Base-by-base conservation (phyloP, 176 grass and related monocot species). In the Lolium perenne region DNA sequence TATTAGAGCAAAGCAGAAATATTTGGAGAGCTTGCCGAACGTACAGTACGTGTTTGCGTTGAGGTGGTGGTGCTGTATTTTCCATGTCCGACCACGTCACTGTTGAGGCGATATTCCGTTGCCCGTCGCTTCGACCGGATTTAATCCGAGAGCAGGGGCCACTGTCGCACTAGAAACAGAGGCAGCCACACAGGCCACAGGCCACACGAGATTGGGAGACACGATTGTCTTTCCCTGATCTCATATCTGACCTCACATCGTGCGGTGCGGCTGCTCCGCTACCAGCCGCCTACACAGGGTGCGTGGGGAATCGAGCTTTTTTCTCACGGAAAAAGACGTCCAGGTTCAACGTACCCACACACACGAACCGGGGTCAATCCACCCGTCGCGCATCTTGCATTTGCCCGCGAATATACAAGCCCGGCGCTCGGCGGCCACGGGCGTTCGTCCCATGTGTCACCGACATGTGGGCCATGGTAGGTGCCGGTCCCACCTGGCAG, bases 261-360 rank as follows among this genome's bases (percentile, higher is more conserved):
- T 40, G 68, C 40, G 71, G 38, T 10, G 20, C 65, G 80, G 74
- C 65, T 56, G 57, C 29, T 29, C 41, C 5, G 41, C 89, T 56
- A 57, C 64, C 17, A 43, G 9, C 46, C 47, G 32, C 70, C 71
- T 48, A 13, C 5, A 72, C 38, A 3, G 16, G 32, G 1, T 35
- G 32, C 29, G 32, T 3, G 2, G 32, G n/a, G 69, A 87, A 87
- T 70, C 59, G 25, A 26, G 68, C 77, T 51, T 80, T 80, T 66
- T 38, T 43, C 76, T 17, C 10, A 3, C 20, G 4, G 79, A 91
- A 62, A 88, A 91, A 71, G 85, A 91, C 82, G 89, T 91, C 89
- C 82, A 88, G 82, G 86, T 91, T 62, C 89, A 48, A 71, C 46
- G 89, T 20, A 88, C 86, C 89, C 86, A 76, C 82, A 81, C 61